These are phyloP conservation scores for Fonsecaea monophora DNA, from an alignment of 2,329 filamentous ascomycete genomes.

Conservation along the genomic window DNA sequence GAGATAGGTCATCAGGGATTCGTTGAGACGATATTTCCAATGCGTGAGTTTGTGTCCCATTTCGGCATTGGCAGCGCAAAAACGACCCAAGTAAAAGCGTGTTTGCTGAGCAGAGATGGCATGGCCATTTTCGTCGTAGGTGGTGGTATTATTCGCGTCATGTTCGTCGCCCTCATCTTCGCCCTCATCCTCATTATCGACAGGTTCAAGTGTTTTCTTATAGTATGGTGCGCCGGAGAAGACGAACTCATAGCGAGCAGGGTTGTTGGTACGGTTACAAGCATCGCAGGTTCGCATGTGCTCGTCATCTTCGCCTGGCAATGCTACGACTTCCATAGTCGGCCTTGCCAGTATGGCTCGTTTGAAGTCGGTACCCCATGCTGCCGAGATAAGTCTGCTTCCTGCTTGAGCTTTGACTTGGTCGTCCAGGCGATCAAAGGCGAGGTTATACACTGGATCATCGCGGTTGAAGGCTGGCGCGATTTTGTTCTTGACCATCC, in stretches of 20 bases:
- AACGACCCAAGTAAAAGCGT: slow-evolving; percentile 62
- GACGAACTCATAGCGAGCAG: slow-evolving; percentile 68
- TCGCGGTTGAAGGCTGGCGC: slow-evolving; percentile 71
- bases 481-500: slow-evolving; percentile 80
- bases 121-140: slow-evolving; percentile 57
- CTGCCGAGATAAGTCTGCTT: slow-evolving; percentile 74
- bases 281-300: slow-evolving; percentile 64
- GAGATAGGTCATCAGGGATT: slow-evolving; percentile 71
- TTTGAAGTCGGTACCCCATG: slow-evolving; percentile 73
- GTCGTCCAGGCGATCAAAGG: slow-evolving; percentile 74
- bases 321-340: slow-evolving; percentile 56
- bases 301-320: slow-evolving; percentile 33
- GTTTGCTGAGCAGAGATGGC: slow-evolving; percentile 53
- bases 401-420: slow-evolving; percentile 71
- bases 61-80: slow-evolving; percentile 69
- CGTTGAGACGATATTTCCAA: slow-evolving; percentile 77
- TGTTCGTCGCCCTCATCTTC: slow-evolving; percentile 51
- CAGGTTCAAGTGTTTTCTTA: slow-evolving; percentile 68
- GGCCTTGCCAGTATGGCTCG: slow-evolving; percentile 71
- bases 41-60: slow-evolving; percentile 75
- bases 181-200: slow-evolving; percentile 55
- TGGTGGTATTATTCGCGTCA: slow-evolving; percentile 32
- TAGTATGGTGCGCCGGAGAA: slow-evolving; percentile 72
- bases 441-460: slow-evolving; percentile 69
- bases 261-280: slow-evolving; percentile 73